These are phyloP conservation scores for Bacidia rubella DNA, from an alignment of 495 filamentous ascomycete genomes.

Conservation along the genomic window DNA sequence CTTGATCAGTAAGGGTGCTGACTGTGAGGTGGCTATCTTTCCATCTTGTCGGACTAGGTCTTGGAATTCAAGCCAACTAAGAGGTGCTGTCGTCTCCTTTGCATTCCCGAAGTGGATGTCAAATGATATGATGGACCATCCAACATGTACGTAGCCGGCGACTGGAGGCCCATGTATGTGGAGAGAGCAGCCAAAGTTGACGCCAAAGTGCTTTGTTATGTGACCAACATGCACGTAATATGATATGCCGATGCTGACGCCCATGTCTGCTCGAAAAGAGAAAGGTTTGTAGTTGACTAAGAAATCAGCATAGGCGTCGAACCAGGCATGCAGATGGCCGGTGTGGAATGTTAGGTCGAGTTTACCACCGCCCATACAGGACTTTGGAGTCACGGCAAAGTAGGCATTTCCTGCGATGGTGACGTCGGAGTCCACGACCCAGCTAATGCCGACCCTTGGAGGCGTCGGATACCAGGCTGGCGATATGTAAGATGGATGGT, in stretches of 20 bases:
- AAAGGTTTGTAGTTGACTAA: constrained; percentile 40
- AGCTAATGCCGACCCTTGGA: constrained; percentile 21
- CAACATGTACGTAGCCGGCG: constrained; percentile 23
- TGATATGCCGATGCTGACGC: constrained; percentile 27
- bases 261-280: constrained; percentile 26
- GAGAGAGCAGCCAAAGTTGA: constrained; percentile 26
- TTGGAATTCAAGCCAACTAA: background rate
- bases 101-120: constrained; percentile 29
- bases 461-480: constrained; percentile 21
- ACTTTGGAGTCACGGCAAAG: constrained; percentile 40
- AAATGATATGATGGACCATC: constrained; percentile 31
- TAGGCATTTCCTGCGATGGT: constrained; percentile 32
- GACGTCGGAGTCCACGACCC: constrained; percentile 20
- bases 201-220: constrained; percentile 21
- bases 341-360: constrained; percentile 21
- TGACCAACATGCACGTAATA: constrained; percentile 28
- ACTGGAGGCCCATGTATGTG: constrained; percentile 28
- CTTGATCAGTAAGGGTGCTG: background rate
- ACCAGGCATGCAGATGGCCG: constrained; percentile 27
- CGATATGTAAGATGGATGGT: constrained; percentile 30
- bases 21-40: background rate
- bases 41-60: background rate
- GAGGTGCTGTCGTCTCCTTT: background rate
- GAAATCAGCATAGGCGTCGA: constrained; percentile 33
- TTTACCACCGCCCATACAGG: constrained; percentile 34